These are phyloP conservation scores for Phylloboletellus chloephorus DNA, from an alignment of 1,284 basidiomycete species.

Conservation along the genomic window DNA sequence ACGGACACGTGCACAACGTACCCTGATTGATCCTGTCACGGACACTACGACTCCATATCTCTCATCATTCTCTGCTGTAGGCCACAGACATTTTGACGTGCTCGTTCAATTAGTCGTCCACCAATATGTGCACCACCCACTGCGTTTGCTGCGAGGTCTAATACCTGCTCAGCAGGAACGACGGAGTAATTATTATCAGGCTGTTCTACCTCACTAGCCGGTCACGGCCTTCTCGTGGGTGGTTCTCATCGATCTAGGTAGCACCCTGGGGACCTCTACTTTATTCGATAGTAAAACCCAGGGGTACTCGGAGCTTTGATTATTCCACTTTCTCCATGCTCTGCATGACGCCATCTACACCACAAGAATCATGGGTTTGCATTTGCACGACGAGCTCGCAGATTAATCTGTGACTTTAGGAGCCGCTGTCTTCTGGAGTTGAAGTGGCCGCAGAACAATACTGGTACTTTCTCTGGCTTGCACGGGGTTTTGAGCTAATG, in stretches of 20 bases:
- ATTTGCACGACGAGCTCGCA: slow-evolving; percentile 26
- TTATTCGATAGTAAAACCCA: slow-evolving; percentile 74
- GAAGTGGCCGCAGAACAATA: not conserved
- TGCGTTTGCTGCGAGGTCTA: too few species aligned
- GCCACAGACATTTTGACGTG: too few species aligned
- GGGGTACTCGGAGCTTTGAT: slow-evolving; percentile 59
- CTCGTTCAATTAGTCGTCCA: too few species aligned
- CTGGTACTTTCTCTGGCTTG: slow-evolving; percentile 1
- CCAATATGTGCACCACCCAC: too few species aligned
- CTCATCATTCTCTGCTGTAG: too few species aligned
- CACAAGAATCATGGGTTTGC: slow-evolving; percentile 34
- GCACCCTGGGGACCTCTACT: slow-evolving; percentile 64
- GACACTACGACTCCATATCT: too few species aligned
- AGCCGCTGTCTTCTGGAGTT: not conserved
- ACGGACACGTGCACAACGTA: too few species aligned
- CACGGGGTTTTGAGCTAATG: not conserved
- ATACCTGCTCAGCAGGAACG: too few species aligned
- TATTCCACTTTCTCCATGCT: slow-evolving; percentile 54
- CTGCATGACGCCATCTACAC: slow-evolving; percentile 49
- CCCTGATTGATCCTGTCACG: too few species aligned
- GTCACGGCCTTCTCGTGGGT: slow-evolving; percentile 57
- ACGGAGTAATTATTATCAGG: too few species aligned
- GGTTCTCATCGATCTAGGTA: slow-evolving; percentile 77
- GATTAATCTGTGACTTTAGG: not conserved
- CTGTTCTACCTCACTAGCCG: slow-evolving; percentile 56